A percentile compares a stretch with the other conserved stretches of the same genome.
Conservation (phyloP, 192 early-diverging fungal genomes). For the Podochytrium sp. region DNA sequence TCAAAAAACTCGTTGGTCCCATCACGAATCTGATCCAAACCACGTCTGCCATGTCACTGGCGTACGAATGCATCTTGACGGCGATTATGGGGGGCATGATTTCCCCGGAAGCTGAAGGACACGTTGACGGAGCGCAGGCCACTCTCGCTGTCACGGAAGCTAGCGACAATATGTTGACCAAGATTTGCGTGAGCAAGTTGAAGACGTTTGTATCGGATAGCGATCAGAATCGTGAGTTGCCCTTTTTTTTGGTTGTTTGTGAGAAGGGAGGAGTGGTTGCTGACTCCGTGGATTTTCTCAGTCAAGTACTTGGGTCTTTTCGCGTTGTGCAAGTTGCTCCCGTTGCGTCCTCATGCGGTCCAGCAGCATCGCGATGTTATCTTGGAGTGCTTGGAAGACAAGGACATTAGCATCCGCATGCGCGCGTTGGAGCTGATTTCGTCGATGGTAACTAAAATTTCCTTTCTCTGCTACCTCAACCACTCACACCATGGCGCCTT, state of each 20-base stretch:
- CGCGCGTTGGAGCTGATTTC: slow-evolving; percentile 85
- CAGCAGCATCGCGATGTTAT: slow-evolving; percentile 82
- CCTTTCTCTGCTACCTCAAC: background rate
- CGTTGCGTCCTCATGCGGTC: slow-evolving; percentile 82
- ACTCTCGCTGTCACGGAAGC: slow-evolving; percentile 40
- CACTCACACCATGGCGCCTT: background rate
- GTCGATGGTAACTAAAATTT: slow-evolving; percentile 73
- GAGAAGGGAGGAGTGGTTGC: background rate
- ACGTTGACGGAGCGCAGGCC: slow-evolving; percentile 9
- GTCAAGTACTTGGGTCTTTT: slow-evolving; percentile 92
- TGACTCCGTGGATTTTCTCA: slow-evolving; percentile 28
- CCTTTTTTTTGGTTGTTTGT: background rate
- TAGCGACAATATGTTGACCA: slow-evolving; percentile 62
- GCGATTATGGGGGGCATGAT: slow-evolving; percentile 90
- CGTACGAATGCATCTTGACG: slow-evolving; percentile 98
- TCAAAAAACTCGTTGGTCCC: slow-evolving; percentile 84
- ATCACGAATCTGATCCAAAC: slow-evolving; percentile 83
- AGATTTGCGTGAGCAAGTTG: slow-evolving; percentile 83
- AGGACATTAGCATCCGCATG: slow-evolving; percentile 89
- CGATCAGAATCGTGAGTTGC: slow-evolving; percentile 86
- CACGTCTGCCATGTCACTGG: slow-evolving; percentile 91
- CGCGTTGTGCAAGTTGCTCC: slow-evolving; percentile 81
- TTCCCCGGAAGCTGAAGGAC: slow-evolving; percentile 54
- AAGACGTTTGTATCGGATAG: slow-evolving; percentile 79
- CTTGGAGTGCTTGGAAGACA: slow-evolving; percentile 87